phyloP scores from a whole-genome alignment of 2,329 filamentous ascomycete genomes.

The Rosellinia necatrix region DNA sequence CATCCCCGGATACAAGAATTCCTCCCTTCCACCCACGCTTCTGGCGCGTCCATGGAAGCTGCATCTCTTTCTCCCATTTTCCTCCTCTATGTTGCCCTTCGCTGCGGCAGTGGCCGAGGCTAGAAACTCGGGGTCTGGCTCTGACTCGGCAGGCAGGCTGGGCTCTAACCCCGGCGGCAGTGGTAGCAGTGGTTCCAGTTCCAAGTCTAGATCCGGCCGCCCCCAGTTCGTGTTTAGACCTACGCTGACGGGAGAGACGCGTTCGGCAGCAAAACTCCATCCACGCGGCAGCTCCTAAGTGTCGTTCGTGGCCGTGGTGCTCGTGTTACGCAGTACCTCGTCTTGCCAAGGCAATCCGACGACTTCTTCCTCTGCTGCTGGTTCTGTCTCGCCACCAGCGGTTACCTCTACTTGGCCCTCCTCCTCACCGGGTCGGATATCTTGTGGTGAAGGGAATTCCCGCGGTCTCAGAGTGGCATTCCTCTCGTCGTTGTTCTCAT shows the following conservation, averaged over 20 bases:
- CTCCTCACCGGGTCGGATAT: conserved; percentile 10
- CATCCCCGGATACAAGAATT: not conserved
- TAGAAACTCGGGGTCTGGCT: not conserved
- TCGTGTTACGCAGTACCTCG: conserved; percentile 1
- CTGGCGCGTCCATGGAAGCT: not conserved
- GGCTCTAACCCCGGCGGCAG: too few relatives aligned
- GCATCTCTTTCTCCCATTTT: not conserved
- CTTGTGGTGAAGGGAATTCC: conserved; percentile 23
- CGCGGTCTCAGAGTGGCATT: conserved; percentile 10
- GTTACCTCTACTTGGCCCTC: conserved; percentile 22
- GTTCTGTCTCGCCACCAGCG: not conserved
- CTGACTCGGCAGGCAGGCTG: not conserved
- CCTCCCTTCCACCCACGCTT: not conserved
- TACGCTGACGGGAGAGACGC: not conserved
- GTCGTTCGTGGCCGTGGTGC: conserved; percentile 4
- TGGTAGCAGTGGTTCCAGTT: not conserved
- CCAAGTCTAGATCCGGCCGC: not conserved
- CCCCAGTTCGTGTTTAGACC: not conserved
- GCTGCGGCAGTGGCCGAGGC: not conserved
- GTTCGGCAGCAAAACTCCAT: conserved; percentile 14
- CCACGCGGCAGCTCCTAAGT: conserved; percentile 21
- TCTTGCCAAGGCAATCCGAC: conserved; percentile 24
- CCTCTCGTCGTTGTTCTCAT: not conserved
- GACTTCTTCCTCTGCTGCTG: not conserved
- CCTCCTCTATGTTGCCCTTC: not conserved